Evolutionary conservation across 2,329 filamentous ascomycete genomes (phyloP).

Genomic region (Stemphylium vesicarium): DNA sequence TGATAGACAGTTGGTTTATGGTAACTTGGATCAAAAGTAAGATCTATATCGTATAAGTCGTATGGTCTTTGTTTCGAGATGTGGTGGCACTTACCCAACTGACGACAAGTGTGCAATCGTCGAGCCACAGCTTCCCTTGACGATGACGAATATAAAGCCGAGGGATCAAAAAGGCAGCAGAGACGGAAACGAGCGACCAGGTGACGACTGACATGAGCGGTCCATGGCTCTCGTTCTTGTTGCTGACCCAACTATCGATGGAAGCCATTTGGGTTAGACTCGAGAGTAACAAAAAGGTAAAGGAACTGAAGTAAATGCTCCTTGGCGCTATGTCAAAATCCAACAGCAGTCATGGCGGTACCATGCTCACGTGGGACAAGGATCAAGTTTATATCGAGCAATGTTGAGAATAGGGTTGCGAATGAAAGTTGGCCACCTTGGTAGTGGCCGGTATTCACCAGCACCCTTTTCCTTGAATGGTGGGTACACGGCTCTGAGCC

Average conservation of each 20-base stretch:
- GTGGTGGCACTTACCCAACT: conserved; percentile 17
- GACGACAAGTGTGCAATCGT: conserved; percentile 14
- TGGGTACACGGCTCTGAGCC: conserved; percentile 3
- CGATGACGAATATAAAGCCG: conserved; percentile 17
- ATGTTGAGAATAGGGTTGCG: not conserved
- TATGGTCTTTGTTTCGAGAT: not conserved
- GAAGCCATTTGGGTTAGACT: conserved; percentile 1
- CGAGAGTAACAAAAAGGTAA: conserved; percentile 1
- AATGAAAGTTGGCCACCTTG: not conserved
- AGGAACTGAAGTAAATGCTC: not conserved
- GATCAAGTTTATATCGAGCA: conserved; percentile 8
- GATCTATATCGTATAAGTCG: conserved; percentile 9
- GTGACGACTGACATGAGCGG: conserved; percentile 15
- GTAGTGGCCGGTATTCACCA: conserved; percentile 3
- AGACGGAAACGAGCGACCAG: conserved; percentile 15
- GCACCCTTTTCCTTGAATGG: conserved; percentile 3
- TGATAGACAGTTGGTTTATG: conserved; percentile 20
- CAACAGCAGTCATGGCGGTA: not conserved
- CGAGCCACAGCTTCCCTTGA: conserved; percentile 21
- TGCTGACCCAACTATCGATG: conserved; percentile 16
- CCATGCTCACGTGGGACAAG: conserved; percentile 7
- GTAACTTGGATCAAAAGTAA: conserved; percentile 18
- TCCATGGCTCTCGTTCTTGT: conserved; percentile 14
- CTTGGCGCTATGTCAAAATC: conserved; percentile 2
- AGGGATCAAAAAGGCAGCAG: conserved; percentile 13